Conservation (phyloP, 305 asterid genomes). For the Vinca major region DNA sequence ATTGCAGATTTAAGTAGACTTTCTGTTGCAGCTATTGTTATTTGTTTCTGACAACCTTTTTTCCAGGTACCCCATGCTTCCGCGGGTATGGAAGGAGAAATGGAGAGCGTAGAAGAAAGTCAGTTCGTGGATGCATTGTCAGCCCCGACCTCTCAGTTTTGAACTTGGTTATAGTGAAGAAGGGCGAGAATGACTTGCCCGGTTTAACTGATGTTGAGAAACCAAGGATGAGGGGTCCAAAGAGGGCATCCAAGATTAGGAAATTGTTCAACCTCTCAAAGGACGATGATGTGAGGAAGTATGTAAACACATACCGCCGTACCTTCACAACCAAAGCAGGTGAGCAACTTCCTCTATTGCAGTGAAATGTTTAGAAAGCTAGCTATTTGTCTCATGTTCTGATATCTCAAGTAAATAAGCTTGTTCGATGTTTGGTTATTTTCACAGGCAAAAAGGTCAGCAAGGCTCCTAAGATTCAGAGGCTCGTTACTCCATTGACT, state of each 20-base stretch:
- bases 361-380: not conserved
- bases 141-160: conserved; percentile 32
- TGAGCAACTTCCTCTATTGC: conserved; percentile 2
- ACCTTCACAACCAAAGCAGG: conserved; percentile 26
- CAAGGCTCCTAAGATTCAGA: conserved; percentile 37
- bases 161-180: conserved; percentile 31
- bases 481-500: conserved; percentile 33
- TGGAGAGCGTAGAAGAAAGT: conserved; percentile 32
- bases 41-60: not conserved
- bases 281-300: conserved; percentile 35
- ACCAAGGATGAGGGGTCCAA: conserved; percentile 39
- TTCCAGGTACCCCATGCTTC: conserved; percentile 32
- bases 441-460: conserved; percentile 29
- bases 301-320: conserved; percentile 29
- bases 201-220: conserved; percentile 32
- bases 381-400: not conserved
- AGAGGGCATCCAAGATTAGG: conserved; percentile 36
- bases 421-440: not conserved
- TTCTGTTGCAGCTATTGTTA: not conserved
- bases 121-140: conserved; percentile 35
- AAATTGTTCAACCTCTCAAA: conserved; percentile 32
- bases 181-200: conserved; percentile 33
- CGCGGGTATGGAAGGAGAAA: conserved; percentile 32
- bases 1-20: not conserved
- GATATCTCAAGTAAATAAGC: too few species aligned